Conservation (phyloP, 2,329 filamentous ascomycete genomes). For the Orbilia ellipsospora region DNA sequence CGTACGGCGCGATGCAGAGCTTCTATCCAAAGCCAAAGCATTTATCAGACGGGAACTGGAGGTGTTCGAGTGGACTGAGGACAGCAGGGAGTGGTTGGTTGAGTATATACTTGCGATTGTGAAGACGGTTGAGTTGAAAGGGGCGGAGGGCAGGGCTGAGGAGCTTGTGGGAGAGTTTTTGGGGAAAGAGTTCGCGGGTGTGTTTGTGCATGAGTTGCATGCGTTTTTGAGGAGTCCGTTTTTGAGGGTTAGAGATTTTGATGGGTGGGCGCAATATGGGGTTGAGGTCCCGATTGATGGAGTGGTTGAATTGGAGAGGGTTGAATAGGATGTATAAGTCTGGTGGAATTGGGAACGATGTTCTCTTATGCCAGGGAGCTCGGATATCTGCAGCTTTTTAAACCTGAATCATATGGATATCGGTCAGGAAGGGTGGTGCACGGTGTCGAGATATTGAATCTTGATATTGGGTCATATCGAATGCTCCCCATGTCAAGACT, state of each 20-base stretch:
- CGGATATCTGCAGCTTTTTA: no score
- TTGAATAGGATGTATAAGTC: constrained; percentile 2
- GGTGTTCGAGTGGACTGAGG: constrained; percentile 76
- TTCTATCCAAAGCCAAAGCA: constrained; percentile 79
- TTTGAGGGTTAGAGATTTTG: constrained; percentile 78
- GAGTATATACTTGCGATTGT: constrained; percentile 87
- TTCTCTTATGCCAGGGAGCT: no score
- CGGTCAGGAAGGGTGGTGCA: background rate
- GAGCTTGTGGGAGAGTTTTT: constrained; percentile 82
- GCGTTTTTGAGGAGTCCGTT: constrained; percentile 86
- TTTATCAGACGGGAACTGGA: constrained; percentile 87
- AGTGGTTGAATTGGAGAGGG: constrained; percentile 16
- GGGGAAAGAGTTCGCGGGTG: constrained; percentile 75
- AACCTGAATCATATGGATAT: no score
- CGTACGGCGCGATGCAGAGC: constrained; percentile 73
- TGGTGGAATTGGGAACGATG: background rate
- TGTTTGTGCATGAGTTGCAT: constrained; percentile 87
- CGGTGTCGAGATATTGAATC: background rate
- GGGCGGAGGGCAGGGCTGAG: constrained; percentile 80
- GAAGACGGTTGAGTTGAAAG: constrained; percentile 78
- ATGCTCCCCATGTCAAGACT: background rate
- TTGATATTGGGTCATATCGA: background rate
- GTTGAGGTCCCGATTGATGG: constrained; percentile 26
- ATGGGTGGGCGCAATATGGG: constrained; percentile 78
- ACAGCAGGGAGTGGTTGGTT: constrained; percentile 83